phyloP scores from a whole-genome alignment of 164 flowering plant genomes.

The Brasenia schreberi region DNA sequence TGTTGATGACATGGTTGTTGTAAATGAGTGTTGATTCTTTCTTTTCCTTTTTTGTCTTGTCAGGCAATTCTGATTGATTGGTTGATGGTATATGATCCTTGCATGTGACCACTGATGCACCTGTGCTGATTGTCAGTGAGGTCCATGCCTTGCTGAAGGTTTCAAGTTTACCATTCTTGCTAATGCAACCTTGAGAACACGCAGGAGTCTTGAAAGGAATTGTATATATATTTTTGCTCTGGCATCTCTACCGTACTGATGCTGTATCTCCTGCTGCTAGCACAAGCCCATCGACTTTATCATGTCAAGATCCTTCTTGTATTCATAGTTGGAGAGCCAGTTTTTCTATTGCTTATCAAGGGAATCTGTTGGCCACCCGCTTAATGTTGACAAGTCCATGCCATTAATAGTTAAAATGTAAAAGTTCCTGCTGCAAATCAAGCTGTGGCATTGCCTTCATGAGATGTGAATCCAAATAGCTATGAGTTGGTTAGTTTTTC shows the following conservation, averaged over 20 bases:
- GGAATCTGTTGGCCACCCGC: not conserved
- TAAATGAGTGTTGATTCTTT: not conserved
- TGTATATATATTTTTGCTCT: not conserved
- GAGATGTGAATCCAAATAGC: too few species aligned
- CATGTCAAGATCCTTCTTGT: not conserved
- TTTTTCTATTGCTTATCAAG: slow-evolving; percentile 2
- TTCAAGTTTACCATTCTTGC: not conserved
- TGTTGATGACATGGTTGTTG: too few species aligned
- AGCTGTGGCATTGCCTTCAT: too few species aligned
- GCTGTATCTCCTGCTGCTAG: not conserved
- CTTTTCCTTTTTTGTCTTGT: not conserved
- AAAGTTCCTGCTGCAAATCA: not conserved
- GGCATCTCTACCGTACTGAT: not conserved
- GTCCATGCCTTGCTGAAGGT: not conserved
- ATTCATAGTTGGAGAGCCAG: not conserved
- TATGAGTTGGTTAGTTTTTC: too few species aligned
- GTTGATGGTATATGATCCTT: not conserved
- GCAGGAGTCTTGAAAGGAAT: not conserved
- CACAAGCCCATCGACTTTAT: not conserved
- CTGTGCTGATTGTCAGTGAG: not conserved
- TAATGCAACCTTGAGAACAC: not conserved
- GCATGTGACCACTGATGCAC: not conserved
- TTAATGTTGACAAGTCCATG: not conserved
- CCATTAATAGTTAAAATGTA: not conserved
- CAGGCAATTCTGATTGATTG: not conserved